These are phyloP conservation scores for Gonapodya prolifera DNA, from an alignment of 192 early-diverging fungal species.

Conservation along the genomic window DNA sequence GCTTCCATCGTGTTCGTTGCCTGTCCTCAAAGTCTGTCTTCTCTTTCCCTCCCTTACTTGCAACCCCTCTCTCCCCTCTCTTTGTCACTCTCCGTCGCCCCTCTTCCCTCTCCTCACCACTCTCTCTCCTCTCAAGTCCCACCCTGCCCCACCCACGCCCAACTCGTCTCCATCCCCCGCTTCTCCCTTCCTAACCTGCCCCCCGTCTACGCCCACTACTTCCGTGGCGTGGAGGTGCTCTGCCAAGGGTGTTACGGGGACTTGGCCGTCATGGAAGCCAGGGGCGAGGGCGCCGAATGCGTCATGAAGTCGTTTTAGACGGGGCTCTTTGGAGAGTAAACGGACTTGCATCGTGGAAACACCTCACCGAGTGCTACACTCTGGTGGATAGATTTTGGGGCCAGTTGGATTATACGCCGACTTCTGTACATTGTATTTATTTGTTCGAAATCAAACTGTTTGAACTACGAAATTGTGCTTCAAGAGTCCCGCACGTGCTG, in stretches of 20 bases:
- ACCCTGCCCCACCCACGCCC: neutral
- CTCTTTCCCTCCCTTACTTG: too few species aligned
- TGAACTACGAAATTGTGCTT: too few species aligned
- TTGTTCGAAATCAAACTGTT: too few species aligned
- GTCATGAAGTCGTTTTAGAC: neutral
- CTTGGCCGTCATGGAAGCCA: neutral
- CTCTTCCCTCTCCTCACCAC: neutral
- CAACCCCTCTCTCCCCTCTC: neutral
- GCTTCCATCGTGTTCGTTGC: too few species aligned
- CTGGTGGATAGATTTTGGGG: too few species aligned
- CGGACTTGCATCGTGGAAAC: neutral
- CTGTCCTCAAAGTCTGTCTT: too few species aligned
- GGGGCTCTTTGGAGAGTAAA: neutral
- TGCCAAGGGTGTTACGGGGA: neutral
- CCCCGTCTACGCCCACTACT: neutral
- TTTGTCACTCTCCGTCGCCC: neutral
- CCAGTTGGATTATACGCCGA: too few species aligned
- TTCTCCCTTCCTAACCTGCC: neutral
- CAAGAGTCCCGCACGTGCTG: too few species aligned
- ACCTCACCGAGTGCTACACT: too few species aligned
- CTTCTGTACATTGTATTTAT: too few species aligned
- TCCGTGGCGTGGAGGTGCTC: neutral
- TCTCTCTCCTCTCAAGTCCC: neutral
- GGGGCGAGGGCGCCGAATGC: neutral
- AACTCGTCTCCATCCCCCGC: neutral